Conservation (phyloP, 2,329 filamentous ascomycete genomes). For the Arachnomyces sp. region DNA sequence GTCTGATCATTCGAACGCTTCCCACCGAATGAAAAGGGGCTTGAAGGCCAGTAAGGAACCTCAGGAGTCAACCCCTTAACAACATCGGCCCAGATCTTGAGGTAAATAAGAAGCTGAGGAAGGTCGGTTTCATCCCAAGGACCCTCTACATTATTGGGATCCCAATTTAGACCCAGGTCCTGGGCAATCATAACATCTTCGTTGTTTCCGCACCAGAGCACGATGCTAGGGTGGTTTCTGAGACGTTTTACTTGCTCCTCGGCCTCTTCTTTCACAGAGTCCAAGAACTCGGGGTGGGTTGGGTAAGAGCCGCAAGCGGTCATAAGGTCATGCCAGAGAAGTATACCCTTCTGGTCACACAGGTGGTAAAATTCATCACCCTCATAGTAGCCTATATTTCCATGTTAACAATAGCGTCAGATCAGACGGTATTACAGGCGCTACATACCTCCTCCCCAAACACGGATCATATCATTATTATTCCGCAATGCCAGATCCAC, state of each 20-base stretch:
- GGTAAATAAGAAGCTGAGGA: slow-evolving; percentile 76
- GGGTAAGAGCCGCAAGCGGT: slow-evolving; percentile 66
- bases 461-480: slow-evolving; percentile 48
- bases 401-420: no score
- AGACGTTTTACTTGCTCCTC: slow-evolving; percentile 53
- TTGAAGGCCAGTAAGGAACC: slow-evolving; percentile 30
- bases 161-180: slow-evolving; percentile 57
- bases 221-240: slow-evolving; percentile 68
- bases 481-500: slow-evolving; percentile 44
- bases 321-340: slow-evolving; percentile 73
- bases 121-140: slow-evolving; percentile 66
- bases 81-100: slow-evolving; percentile 64
- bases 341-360: slow-evolving; percentile 61
- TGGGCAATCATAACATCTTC: slow-evolving; percentile 77
- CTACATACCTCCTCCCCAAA: slow-evolving; percentile 56
- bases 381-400: slow-evolving; percentile 43
- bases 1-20: slow-evolving; percentile 62
- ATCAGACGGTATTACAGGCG: no score
- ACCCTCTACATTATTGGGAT: slow-evolving; percentile 60
- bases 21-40: slow-evolving; percentile 54
- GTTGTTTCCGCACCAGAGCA: slow-evolving; percentile 79
- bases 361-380: slow-evolving; percentile 58
- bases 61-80: slow-evolving; percentile 58
- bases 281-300: slow-evolving; percentile 48
- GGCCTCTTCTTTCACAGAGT: slow-evolving; percentile 53